Conservation (phyloP, 2,329 filamentous ascomycete genomes). For the Ceratocystis lukuohia region DNA sequence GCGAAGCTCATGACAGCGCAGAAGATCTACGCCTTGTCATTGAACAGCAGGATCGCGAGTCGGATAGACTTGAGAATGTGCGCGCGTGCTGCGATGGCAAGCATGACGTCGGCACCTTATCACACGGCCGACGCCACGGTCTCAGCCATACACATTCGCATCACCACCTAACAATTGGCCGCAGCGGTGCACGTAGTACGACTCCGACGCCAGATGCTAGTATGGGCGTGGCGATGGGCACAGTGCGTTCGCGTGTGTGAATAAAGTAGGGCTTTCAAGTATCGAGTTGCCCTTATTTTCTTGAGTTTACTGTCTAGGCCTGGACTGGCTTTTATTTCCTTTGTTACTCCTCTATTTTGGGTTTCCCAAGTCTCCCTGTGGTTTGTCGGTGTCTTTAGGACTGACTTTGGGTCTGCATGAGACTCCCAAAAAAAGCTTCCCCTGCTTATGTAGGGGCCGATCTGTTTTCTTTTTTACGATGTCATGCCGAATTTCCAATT, state of each 20-base stretch:
- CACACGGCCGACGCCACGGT: conserved; percentile 5
- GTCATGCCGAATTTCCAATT: conserved; percentile 7
- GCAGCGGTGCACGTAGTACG: conserved; percentile 1
- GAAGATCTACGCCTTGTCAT: conserved; percentile 73
- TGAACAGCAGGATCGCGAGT: conserved; percentile 61
- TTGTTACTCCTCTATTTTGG: background rate
- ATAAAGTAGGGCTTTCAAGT: too few relatives aligned
- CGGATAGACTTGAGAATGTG: conserved; percentile 82
- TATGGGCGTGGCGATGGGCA: background rate
- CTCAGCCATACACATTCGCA: conserved; percentile 8
- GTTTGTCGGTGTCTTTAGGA: too few relatives aligned
- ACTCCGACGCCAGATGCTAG: conserved; percentile 2
- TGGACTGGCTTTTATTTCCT: background rate
- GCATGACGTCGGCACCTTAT: conserved; percentile 55
- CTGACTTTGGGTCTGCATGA: too few relatives aligned
- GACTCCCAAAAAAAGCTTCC: too few relatives aligned
- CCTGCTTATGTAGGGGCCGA: too few relatives aligned
- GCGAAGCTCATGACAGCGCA: conserved; percentile 58
- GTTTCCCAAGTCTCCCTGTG: background rate
- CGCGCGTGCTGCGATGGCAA: conserved; percentile 96
- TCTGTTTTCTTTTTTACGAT: background rate
- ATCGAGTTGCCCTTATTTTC: background rate
- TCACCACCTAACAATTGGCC: conserved; percentile 7
- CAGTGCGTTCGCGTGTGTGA: conserved; percentile 8
- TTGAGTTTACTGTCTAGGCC: background rate